Base-by-base conservation (phyloP, 345 rosid species). In the Streptanthus diversifolius region DNA sequence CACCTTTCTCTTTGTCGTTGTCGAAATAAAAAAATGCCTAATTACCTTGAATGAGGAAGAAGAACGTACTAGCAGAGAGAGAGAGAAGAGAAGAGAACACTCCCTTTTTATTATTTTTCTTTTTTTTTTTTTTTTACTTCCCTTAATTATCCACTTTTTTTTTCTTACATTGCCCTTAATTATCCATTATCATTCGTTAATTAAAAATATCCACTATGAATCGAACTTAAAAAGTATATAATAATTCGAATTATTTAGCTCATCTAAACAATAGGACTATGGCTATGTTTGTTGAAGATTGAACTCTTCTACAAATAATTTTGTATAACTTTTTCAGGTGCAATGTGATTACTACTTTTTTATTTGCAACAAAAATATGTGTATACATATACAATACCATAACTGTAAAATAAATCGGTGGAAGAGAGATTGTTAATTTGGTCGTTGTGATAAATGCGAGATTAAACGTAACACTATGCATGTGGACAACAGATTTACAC, bases 31-130 rank as follows among this genome's bases (percentile, higher is more conserved):
- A 68, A 54, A 66, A 24, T 60, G 73, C 10, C 8, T 56, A 75
- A 52, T 59, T 30, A 18, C 17, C 22, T 62, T 44, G 10, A 69
- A 53, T 62, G 66, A 53, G n/a, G 63, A 65, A 48, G 73, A 61
- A 68, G 75, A 76, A 76, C 70, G 79, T 76, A 61, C 79, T 27
- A 69, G 72, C 72, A 56, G 43, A 49, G 57, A 35, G 70, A 44
- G 41, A 73, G 55, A 51, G 25, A 54, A 8, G 47, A 41, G 15
- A 41, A 33, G 37, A 65, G 74, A 68, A 62, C 70, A 62, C 65
- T 76, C 71, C 1, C 54, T 17, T 35, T 25, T 64, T 44, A 5
- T 37, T 47, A 10, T 36, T 25, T 21, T 19, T 21, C 8, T 27
- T 17, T n/a, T 27, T 58, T 35, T 12, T 40, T 25, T 61, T 68